Conservation (phyloP, 345 rosid genomes). For the Cardiospermum halicacabum region DNA sequence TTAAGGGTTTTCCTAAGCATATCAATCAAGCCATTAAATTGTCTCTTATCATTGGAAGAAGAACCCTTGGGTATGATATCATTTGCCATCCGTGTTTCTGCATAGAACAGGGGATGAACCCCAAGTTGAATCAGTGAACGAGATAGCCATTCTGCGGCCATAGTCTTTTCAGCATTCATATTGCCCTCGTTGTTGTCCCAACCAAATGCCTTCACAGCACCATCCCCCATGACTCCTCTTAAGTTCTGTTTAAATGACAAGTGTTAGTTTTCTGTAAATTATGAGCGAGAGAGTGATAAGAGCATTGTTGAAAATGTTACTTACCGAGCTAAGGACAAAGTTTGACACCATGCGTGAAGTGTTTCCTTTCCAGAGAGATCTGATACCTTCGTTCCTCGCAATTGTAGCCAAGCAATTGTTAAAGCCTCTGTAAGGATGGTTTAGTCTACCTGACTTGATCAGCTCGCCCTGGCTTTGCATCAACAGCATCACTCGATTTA, state of each 20-base stretch:
- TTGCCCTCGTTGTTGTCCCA: background rate
- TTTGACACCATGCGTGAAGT: background rate
- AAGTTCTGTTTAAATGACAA: background rate
- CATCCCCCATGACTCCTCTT: background rate
- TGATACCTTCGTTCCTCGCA: conserved; percentile 20
- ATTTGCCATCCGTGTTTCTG: background rate
- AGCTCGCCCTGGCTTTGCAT: conserved; percentile 26
- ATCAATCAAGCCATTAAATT: background rate
- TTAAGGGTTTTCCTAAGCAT: background rate
- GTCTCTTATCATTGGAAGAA: background rate
- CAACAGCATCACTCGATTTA: conserved; percentile 16
- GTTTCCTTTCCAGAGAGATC: conserved; percentile 28
- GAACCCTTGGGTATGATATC: background rate
- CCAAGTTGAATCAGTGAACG: background rate
- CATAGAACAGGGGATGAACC: background rate
- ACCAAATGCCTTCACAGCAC: background rate
- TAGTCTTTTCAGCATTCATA: background rate
- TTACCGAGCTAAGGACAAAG: background rate
- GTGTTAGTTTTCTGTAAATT: background rate
- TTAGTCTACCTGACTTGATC: conserved; percentile 23
- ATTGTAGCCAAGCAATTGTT: conserved; percentile 21
- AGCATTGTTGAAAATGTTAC: no score
- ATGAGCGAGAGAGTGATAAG: background rate
- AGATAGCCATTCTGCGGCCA: background rate
- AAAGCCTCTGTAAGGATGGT: conserved; percentile 20